Percentiles rank a stretch among this genome's conserved stretches.
phyloP scores from a whole-genome alignment of 75 land plant species.

The Ceratopteris richardii region DNA sequence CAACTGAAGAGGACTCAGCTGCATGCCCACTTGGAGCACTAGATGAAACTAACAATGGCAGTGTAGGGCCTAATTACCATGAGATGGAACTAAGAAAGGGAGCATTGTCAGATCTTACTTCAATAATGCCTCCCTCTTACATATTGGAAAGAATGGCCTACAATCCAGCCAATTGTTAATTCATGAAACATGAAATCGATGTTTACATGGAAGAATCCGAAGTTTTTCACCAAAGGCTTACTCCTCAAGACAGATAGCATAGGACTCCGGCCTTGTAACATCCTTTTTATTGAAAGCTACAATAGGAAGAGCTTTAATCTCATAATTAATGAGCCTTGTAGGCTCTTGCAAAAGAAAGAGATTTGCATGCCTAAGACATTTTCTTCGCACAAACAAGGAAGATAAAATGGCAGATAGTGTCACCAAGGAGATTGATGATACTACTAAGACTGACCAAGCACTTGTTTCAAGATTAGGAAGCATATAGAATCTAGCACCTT shows the following conservation, averaged over 20 bases:
- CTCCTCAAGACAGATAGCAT: slow-evolving; percentile 46
- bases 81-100: too few relatives aligned
- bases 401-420: slow-evolving; percentile 37
- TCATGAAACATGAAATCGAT: background rate
- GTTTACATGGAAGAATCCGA: slow-evolving; percentile 38
- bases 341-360: slow-evolving; percentile 22
- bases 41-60: too few relatives aligned
- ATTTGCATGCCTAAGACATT: slow-evolving; percentile 21
- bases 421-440: slow-evolving; percentile 41
- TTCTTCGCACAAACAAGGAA: slow-evolving; percentile 36
- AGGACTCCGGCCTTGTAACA: slow-evolving; percentile 25
- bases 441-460: slow-evolving; percentile 51
- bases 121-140: too few relatives aligned
- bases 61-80: too few relatives aligned
- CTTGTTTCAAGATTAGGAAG: slow-evolving; percentile 41
- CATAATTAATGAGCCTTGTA: slow-evolving; percentile 25
- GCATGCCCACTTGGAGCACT: too few relatives aligned
- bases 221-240: slow-evolving; percentile 31
- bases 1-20: too few relatives aligned
- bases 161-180: too few relatives aligned
- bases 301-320: slow-evolving; percentile 44
- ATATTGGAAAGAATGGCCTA: too few relatives aligned
- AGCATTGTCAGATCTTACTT: too few relatives aligned
- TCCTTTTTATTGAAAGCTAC: slow-evolving; percentile 22
- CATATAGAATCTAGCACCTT: slow-evolving; percentile 26